Evolutionary conservation across 2,329 filamentous ascomycete genomes (phyloP).

Genomic region (Canariomyces notabilis): DNA sequence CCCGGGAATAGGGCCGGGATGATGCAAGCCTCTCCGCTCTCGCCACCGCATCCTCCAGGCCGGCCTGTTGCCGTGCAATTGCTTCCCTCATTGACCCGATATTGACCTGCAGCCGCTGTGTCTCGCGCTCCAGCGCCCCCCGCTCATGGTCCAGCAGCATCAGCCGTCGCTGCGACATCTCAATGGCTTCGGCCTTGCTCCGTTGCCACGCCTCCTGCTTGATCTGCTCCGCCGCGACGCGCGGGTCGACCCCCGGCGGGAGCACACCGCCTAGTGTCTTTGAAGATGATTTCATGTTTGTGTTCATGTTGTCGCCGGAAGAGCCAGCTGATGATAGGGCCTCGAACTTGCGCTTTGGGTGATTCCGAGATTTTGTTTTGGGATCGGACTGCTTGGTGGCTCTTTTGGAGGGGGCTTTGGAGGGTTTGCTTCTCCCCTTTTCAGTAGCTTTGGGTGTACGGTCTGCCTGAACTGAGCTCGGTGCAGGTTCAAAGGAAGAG

Average conservation of each 20-base stretch:
- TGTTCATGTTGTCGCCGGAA: not conserved
- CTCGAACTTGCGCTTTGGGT: slow-evolving; percentile 1
- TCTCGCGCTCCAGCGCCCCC: slow-evolving; percentile 21
- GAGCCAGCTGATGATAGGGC: not conserved
- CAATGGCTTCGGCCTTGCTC: slow-evolving; percentile 17
- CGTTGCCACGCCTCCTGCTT: slow-evolving; percentile 21
- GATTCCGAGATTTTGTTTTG: not conserved
- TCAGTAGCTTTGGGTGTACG: not conserved
- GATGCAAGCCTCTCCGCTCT: not conserved
- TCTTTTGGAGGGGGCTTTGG: not conserved
- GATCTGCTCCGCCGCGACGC: slow-evolving; percentile 20
- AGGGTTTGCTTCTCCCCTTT: not conserved
- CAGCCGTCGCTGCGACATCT: slow-evolving; percentile 21
- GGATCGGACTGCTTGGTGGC: not conserved
- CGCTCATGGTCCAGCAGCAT: slow-evolving; percentile 21
- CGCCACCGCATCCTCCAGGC: not conserved
- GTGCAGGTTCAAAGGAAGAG: not conserved
- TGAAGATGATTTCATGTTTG: too few relatives aligned
- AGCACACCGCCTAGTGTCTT: slow-evolving; percentile 11
- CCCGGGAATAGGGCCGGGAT: too few relatives aligned
- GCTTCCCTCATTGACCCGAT: slow-evolving; percentile 18
- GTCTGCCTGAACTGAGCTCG: not conserved
- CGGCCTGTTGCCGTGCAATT: not conserved
- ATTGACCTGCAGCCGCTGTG: slow-evolving; percentile 19
- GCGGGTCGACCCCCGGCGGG: slow-evolving; percentile 15